Percentiles rank a stretch among this genome's conserved stretches.
Conservation (phyloP, 2,329 filamentous ascomycete species). For the Chrysoporthe puriensis region DNA sequence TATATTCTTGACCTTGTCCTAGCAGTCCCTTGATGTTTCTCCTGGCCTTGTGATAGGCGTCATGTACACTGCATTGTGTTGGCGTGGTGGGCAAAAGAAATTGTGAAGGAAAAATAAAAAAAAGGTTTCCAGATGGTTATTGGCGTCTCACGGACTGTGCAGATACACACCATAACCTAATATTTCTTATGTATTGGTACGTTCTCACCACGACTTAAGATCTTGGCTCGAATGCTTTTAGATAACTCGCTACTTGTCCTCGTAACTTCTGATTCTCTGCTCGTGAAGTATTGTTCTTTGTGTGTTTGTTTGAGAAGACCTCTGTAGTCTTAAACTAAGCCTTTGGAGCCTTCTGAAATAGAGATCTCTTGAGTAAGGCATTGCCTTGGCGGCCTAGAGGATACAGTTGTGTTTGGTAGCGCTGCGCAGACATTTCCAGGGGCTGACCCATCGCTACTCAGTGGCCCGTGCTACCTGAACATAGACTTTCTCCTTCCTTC, state of each 20-base stretch:
- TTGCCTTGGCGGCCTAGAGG: neutral
- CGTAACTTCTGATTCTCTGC: too few species aligned
- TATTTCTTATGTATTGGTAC: neutral
- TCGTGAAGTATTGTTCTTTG: too few species aligned
- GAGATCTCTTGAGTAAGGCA: neutral
- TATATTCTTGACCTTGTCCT: neutral
- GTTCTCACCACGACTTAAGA: neutral
- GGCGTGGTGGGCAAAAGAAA: constrained; percentile 4
- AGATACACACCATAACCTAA: constrained; percentile 3
- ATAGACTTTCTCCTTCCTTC: neutral
- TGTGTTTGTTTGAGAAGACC: too few species aligned
- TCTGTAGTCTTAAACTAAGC: neutral
- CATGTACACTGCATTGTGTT: constrained; percentile 1
- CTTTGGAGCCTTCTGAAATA: neutral
- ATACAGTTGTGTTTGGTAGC: neutral
- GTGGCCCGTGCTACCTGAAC: constrained; percentile 3
- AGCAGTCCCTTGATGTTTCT: neutral
- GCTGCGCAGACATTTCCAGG: neutral
- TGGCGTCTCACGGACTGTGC: constrained; percentile 1
- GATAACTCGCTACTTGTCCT: neutral
- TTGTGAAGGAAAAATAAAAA: neutral
- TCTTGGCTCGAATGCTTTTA: neutral
- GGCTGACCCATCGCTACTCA: neutral
- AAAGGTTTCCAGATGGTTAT: neutral
- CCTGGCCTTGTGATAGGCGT: constrained; percentile 1